Evolutionary conservation across 2,329 filamentous ascomycete genomes (phyloP), one percentile per base, ranked within the genome.

Genomic region (Fusarium sp.): DNA sequence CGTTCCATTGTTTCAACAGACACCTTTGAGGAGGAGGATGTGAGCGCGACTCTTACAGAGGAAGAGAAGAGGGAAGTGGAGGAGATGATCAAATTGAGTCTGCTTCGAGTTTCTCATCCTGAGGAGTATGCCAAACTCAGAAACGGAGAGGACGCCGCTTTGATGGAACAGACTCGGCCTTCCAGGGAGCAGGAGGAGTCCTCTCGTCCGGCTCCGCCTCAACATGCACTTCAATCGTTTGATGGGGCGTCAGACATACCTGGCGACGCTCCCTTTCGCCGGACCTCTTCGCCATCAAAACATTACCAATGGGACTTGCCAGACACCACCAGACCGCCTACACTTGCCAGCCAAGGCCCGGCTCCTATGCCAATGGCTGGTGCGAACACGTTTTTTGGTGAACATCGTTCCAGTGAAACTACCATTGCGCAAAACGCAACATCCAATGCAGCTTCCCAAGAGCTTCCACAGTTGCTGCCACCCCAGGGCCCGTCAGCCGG

Each of bases 11-110:
- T 87, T 5, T 86, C 90, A 41, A 92, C 90, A 1, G 91, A 95
- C 70, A 91, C 90, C 0, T 93, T 94, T 70, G 90, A 92, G 69
- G 85, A 88, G 69, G 90, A 94, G 68, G 90, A 92, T 60, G 81
- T 90, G 52, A 84, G 84, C 14, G 76, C 75, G 2, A 72, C 74
- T 20, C 78, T 94, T 24, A 90, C 88, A 0, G 81, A 83, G 0
- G 88, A 91, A 54, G 91, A 94, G 67, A 77, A 83, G 12, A 81
- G 80, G 45, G 86, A 90, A 47, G 88, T 88, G 1, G 82, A 86
- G 20, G 67, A 72, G n/a, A 70, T 80, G 69, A 72, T 79, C 22
- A 73, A 75, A n/a, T 30, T 79, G 63, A 78, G 81, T 41, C 66
- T 69, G 5, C 73, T 82, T 29, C 77, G 80, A 4, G n/a, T 67